Base-by-base conservation (phyloP, 1,284 basidiomycete genomes). In the Microbotryum scabiosae region DNA sequence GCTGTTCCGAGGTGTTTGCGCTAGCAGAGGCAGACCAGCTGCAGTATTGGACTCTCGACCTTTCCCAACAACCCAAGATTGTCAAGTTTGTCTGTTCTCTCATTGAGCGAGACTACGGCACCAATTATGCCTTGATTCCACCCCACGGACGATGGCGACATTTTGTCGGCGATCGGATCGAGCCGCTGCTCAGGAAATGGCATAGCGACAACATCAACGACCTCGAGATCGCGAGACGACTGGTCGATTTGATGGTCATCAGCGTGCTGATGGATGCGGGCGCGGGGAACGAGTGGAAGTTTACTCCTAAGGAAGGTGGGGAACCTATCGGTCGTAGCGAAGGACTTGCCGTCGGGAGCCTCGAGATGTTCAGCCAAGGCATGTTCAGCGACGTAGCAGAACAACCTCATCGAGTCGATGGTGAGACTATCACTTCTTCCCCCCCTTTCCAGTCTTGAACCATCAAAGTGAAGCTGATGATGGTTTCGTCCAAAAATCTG, bases 241-340 rank as follows among this genome's bases (percentile, higher is more conserved):
- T 91, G 23, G 80, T 97, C 69, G 93, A 97, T 76, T 82, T 97
- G 36, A 94, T 93, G 77, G 80, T 97, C 62, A 89, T 94, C 21
- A 90, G 89, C 6, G 93, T 97, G 6, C 79, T 97, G 21, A 84
- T 97, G 52, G 93, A 97, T 69, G 93, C 93, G 0, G 93, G 92
- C 1, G 93, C 92, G 0, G 93, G 93, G 1, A 85, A 84, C 64
- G 74, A 76, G 20, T 97, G 93, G 93, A 76, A 75, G 18, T 97
- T 88, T 74, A 79, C 77, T 14, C 91, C 94, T 68, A 75, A 77
- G 12, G 58, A 68, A 21, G 69, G 61, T 0, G 83, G 82, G 0
- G 76, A 81, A 70, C 78, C 76, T 10, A 92, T 88, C 71, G 78
- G 79, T 21, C 78, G 93, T 52, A 90, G 87, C 1, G 93, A 97